Percentiles rank a stretch among this genome's conserved stretches.
These are phyloP conservation scores for Sarcodon aspratus DNA, from an alignment of 768 basidiomycete genomes.

Conservation along the genomic window DNA sequence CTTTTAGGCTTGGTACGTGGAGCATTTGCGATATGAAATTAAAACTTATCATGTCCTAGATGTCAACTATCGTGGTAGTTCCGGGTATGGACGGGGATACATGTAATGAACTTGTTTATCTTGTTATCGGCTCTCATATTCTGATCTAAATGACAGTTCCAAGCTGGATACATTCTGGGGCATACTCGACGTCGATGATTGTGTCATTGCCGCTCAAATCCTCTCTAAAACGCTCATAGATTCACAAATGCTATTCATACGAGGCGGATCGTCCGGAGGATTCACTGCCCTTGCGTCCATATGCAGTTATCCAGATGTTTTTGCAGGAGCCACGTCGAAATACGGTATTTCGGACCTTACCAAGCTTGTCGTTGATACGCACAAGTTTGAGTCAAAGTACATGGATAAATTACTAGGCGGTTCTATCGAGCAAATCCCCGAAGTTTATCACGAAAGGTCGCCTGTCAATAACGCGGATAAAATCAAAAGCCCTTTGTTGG, in stretches of 20 bases:
- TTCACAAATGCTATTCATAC: conserved; percentile 48
- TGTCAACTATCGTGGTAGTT: conserved; percentile 71
- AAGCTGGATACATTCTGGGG: conserved; percentile 47
- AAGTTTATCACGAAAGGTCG: conserved; percentile 48
- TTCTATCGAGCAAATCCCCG: conserved; percentile 34
- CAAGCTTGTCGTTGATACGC: conserved; percentile 47
- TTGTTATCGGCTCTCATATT: neutral
- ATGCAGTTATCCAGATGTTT: conserved; percentile 30
- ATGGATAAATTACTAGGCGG: conserved; percentile 57
- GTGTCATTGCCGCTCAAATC: conserved; percentile 38
- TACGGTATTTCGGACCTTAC: conserved; percentile 62
- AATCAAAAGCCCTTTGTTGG: conserved; percentile 54
- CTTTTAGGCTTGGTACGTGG: neutral
- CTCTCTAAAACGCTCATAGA: conserved; percentile 48
- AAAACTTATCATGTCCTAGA: conserved; percentile 36
- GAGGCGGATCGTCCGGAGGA: conserved; percentile 67
- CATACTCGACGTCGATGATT: conserved; percentile 59
- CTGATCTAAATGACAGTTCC: neutral
- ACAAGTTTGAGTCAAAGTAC: conserved; percentile 61
- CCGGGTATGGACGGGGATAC: conserved; percentile 62
- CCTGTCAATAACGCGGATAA: conserved; percentile 50
- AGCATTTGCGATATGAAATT: conserved; percentile 4
- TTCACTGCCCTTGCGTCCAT: conserved; percentile 49
- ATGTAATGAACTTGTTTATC: conserved; percentile 21
- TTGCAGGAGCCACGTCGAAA: conserved; percentile 51